phyloP scores from a whole-genome alignment of 2,329 filamentous ascomycete species.

The Trichoderma sp. region DNA sequence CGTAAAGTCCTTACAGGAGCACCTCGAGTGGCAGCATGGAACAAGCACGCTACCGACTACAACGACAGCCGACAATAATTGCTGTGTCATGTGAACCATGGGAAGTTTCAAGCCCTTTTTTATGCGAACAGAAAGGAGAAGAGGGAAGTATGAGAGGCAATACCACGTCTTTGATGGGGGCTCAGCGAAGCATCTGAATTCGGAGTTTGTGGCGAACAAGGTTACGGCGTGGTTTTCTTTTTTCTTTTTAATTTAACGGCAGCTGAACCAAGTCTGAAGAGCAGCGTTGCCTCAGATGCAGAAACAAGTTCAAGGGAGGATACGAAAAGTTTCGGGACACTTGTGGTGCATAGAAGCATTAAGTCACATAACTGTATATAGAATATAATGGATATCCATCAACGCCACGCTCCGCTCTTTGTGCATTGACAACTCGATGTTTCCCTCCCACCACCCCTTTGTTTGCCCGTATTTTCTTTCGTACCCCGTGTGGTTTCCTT shows the following conservation, averaged over 20 bases:
- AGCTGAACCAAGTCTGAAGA: neutral
- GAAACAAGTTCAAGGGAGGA: neutral
- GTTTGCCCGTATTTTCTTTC: neutral
- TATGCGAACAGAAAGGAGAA: neutral
- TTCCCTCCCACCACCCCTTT: neutral
- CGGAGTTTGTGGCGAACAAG: conserved; percentile 17
- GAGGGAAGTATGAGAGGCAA: neutral
- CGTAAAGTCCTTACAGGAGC: conserved; percentile 49
- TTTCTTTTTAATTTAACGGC: neutral
- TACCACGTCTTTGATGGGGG: conserved; percentile 6
- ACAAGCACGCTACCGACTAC: conserved; percentile 35
- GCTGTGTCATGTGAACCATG: conserved; percentile 44
- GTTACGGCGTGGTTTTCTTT: neutral
- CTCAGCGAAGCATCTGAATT: conserved; percentile 14
- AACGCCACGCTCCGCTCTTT: conserved; percentile 19
- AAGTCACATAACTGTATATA: conserved; percentile 27
- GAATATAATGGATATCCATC: conserved; percentile 21
- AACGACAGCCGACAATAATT: conserved; percentile 27
- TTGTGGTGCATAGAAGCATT: conserved; percentile 17
- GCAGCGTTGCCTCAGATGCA: neutral
- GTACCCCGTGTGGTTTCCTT: conserved; percentile 38
- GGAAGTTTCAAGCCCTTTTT: neutral
- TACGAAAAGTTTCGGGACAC: neutral
- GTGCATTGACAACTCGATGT: conserved; percentile 9
- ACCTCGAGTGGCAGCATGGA: conserved; percentile 57